Evolutionary conservation across 495 filamentous ascomycete species (phyloP).

Genomic region (Viridothelium virens): DNA sequence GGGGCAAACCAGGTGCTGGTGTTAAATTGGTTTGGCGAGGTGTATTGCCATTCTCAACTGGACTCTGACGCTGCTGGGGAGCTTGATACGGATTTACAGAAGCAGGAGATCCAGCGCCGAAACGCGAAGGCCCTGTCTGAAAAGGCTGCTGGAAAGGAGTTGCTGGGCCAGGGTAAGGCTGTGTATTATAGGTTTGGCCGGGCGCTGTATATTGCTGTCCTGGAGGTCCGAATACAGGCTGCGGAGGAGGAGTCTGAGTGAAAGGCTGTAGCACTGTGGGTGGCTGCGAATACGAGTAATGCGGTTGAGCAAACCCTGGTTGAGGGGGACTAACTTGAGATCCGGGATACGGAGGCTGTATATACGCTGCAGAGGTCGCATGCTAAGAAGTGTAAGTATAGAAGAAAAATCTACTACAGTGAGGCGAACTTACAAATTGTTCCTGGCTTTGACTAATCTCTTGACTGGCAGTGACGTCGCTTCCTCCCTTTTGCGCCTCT

Average conservation of each 20-base stretch:
- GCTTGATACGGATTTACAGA: constrained; percentile 28
- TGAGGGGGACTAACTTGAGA: constrained; percentile 26
- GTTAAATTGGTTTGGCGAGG: constrained; percentile 47
- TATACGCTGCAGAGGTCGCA: constrained; percentile 27
- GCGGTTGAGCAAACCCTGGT: constrained; percentile 12
- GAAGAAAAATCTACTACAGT: no score
- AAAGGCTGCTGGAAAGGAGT: constrained; percentile 29
- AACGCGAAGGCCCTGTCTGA: constrained; percentile 23
- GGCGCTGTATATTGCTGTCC: constrained; percentile 19
- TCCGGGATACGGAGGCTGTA: constrained; percentile 24
- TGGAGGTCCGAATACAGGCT: constrained; percentile 15
- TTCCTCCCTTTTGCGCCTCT: constrained; percentile 49
- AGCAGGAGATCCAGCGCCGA: constrained; percentile 39
- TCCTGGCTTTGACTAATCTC: constrained; percentile 1
- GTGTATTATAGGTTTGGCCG: background rate
- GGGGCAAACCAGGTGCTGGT: constrained; percentile 52
- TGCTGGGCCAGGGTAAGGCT: constrained; percentile 14
- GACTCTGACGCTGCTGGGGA: constrained; percentile 37
- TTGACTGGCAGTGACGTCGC: constrained; percentile 47
- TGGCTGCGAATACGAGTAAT: constrained; percentile 13
- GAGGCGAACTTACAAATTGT: constrained; percentile 43
- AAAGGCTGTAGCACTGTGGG: background rate
- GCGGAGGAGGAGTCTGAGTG: constrained; percentile 3
- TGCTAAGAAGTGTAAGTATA: constrained; percentile 18
- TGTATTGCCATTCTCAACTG: constrained; percentile 32